Evolutionary conservation across 2,329 filamentous ascomycete species (phyloP).

Genomic region (Aspergillus sp.): DNA sequence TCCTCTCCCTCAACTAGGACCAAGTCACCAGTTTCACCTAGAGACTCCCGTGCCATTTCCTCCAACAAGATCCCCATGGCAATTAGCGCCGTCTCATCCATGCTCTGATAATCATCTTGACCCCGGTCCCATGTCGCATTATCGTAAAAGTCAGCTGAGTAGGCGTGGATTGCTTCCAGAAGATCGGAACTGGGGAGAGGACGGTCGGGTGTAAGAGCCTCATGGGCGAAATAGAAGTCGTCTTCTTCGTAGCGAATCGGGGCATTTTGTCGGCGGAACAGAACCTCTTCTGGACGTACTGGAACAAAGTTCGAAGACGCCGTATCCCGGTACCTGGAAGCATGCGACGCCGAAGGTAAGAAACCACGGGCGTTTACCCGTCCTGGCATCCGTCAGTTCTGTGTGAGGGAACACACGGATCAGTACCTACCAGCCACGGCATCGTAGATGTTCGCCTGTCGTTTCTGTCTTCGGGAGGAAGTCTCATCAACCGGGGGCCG

Average conservation of each 20-base stretch:
- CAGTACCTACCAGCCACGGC: slow-evolving; percentile 52
- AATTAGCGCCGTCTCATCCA: slow-evolving; percentile 64
- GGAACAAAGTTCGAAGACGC: slow-evolving; percentile 36
- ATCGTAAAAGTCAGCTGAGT: slow-evolving; percentile 57
- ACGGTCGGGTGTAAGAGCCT: slow-evolving; percentile 38
- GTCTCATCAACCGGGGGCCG: slow-evolving; percentile 4
- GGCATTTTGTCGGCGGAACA: slow-evolving; percentile 54
- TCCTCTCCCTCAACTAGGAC: slow-evolving; percentile 53
- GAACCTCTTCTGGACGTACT: slow-evolving; percentile 57
- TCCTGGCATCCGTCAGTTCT: slow-evolving; percentile 33
- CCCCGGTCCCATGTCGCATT: slow-evolving; percentile 32
- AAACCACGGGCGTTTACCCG: slow-evolving; percentile 45
- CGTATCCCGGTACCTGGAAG: slow-evolving; percentile 34
- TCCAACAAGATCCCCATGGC: slow-evolving; percentile 61
- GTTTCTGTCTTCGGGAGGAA: slow-evolving; percentile 23
- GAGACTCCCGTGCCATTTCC: slow-evolving; percentile 51
- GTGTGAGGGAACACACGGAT: not conserved
- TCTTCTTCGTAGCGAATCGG: slow-evolving; percentile 53
- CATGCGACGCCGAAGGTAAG: slow-evolving; percentile 17
- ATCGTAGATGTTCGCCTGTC: slow-evolving; percentile 55
- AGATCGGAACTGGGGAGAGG: slow-evolving; percentile 57
- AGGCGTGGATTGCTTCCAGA: slow-evolving; percentile 56
- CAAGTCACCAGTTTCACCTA: slow-evolving; percentile 60
- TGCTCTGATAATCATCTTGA: slow-evolving; percentile 47
- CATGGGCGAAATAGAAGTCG: slow-evolving; percentile 56